Conservation (phyloP, 768 basidiomycete genomes). For the Terana coerulea region DNA sequence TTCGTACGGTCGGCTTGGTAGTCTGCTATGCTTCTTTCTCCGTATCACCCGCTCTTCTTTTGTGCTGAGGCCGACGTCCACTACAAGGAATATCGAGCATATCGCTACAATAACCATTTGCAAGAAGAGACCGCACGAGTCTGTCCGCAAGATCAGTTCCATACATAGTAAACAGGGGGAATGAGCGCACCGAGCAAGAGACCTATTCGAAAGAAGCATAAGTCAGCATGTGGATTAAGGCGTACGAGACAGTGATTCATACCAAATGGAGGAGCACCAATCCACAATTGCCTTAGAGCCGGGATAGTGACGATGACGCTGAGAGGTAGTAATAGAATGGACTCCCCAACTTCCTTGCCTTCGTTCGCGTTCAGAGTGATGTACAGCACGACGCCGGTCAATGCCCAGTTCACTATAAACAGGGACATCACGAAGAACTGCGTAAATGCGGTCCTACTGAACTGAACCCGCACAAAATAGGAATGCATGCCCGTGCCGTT, state of each 20-base stretch:
- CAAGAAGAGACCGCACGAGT: slow-evolving; percentile 16
- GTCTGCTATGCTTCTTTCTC: neutral
- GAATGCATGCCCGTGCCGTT: neutral
- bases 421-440: slow-evolving; percentile 18
- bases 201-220: slow-evolving; percentile 3
- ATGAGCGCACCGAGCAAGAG: slow-evolving; percentile 14
- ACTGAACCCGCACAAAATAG: slow-evolving; percentile 2
- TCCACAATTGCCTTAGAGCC: slow-evolving; percentile 15
- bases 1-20: too few species aligned
- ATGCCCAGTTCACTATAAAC: slow-evolving; percentile 18
- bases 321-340: slow-evolving; percentile 18
- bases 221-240: neutral
- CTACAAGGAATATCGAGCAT: slow-evolving; percentile 18
- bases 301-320: slow-evolving; percentile 21
- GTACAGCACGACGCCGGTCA: slow-evolving; percentile 17
- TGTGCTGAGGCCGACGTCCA: slow-evolving; percentile 11
- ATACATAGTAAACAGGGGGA: neutral
- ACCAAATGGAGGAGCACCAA: slow-evolving; percentile 19
- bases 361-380: slow-evolving; percentile 16
- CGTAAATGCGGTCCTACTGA: slow-evolving; percentile 12
- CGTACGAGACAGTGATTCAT: neutral
- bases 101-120: slow-evolving; percentile 19
- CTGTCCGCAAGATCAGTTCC: slow-evolving; percentile 3
- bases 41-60: neutral
- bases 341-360: slow-evolving; percentile 11